Base-by-base conservation (phyloP, 768 basidiomycete species). In the Termitomyces sp. region DNA sequence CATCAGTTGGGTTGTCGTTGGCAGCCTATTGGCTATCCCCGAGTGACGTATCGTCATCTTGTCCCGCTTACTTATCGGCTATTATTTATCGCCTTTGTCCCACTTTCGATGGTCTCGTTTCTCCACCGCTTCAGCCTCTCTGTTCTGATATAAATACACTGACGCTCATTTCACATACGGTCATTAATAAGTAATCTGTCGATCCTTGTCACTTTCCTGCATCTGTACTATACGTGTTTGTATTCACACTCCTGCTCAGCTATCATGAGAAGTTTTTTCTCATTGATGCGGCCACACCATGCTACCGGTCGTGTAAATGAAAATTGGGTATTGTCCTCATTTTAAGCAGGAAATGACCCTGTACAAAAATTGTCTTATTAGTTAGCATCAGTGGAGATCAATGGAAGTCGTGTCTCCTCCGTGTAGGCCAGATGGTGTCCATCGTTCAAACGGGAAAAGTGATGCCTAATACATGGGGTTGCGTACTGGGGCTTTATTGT, bases 1-100 rank as follows among this genome's bases (percentile, higher is more conserved):
- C 15, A 57, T 81, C 46, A 74, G 74, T 55, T 81, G 78, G 76
- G 51, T 74, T 9, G 56, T 82, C 13, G 64, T 82, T 7, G 81
- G 77, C 1, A 61, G 64, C 44, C 63, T 83, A 50, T 63, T 85
- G 61, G 81, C 80, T 3, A 45, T 40, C 5, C 53, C 52, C 38
- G 49, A 13, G 62, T 24, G 63, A 57, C 38, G 12, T 55, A 4
- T 15, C 32, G 1, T 38, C n/a, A 2, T 15, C 24, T 45, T 24
- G 13, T 53, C 40, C 24, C 42, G 24, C 39, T 33, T 20, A 7
- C 2, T 39, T 53, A 24, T 40, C 33, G 35, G 15, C 15, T 16
- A 9, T 16, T 8, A 38, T 22, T 38, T 24, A 38, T 24, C 15
- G 36, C 52, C 8, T 16, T 28, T 46, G 11, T 22, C 12, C 12